Conservation (phyloP, 306 rosid genomes). For the Corylus heterophylla region DNA sequence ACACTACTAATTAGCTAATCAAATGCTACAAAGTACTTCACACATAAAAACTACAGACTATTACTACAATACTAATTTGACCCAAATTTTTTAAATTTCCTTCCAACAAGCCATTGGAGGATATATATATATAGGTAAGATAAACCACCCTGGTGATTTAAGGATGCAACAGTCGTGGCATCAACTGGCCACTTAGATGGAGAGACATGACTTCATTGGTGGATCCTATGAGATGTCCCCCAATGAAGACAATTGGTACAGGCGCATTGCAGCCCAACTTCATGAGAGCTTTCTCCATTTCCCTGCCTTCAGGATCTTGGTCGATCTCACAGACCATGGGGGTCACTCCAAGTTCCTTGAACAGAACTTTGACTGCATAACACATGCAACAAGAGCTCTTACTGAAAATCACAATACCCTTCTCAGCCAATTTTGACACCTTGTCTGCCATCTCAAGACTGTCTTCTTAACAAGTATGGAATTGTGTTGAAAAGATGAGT, state of each 20-base stretch:
- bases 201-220: conserved; percentile 98
- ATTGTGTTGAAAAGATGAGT: conserved; percentile 9
- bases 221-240: conserved; percentile 75
- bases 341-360: conserved; percentile 60
- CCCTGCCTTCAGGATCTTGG: conserved; percentile 79
- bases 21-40: conserved; percentile 54
- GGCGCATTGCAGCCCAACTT: conserved; percentile 70
- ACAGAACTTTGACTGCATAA: conserved; percentile 76
- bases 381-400: conserved; percentile 94
- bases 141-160: no score
- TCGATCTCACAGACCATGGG: conserved; percentile 78
- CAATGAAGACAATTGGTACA: conserved; percentile 92
- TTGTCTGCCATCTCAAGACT: conserved; percentile 64
- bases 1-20: conserved; percentile 41
- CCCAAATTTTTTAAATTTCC: conserved; percentile 49
- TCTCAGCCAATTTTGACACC: conserved; percentile 78
- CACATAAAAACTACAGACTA: conserved; percentile 38
- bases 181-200: conserved; percentile 79
- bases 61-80: conserved; percentile 41
- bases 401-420: conserved; percentile 89
- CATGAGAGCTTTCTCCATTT: conserved; percentile 82
- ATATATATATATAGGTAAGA: not conserved
- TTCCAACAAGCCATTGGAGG: conserved; percentile 38
- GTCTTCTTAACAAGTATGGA: conserved; percentile 20
- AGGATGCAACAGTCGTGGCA: conserved; percentile 32